These are phyloP conservation scores for Gelatoporia subvermispora DNA, from an alignment of 768 basidiomycete species.

Conservation along the genomic window DNA sequence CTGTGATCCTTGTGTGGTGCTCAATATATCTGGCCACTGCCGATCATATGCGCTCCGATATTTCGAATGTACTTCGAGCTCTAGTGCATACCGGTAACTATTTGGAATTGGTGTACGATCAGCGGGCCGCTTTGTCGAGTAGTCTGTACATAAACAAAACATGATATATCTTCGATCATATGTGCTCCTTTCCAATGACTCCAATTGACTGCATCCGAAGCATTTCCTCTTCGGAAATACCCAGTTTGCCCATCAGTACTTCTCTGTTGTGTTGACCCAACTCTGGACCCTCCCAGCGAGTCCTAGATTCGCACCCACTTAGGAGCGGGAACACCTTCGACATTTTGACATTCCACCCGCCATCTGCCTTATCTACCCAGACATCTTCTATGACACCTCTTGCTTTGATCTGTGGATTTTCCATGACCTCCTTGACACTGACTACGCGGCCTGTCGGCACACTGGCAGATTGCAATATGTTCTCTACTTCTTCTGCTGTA, in stretches of 20 bases:
- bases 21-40: too few species aligned
- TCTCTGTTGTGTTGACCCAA: constrained; percentile 44
- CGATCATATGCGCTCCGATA: too few species aligned
- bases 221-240: constrained; percentile 22
- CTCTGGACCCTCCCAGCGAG: constrained; percentile 66
- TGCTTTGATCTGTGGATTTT: constrained; percentile 49
- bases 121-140: too few species aligned
- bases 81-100: too few species aligned
- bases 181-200: constrained; percentile 18
- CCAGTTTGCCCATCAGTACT: constrained; percentile 25
- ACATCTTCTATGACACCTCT: constrained; percentile 59
- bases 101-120: too few species aligned
- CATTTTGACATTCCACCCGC: constrained; percentile 65
- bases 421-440: constrained; percentile 58
- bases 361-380: constrained; percentile 35
- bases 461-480: constrained; percentile 42
- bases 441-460: constrained; percentile 65
- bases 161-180: too few species aligned
- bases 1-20: too few species aligned
- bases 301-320: constrained; percentile 51
- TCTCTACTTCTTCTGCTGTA: constrained; percentile 49
- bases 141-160: too few species aligned
- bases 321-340: constrained; percentile 58
- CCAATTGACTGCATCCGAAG: constrained; percentile 16
- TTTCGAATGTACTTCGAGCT: too few species aligned